Conservation (phyloP, 2,329 filamentous ascomycete genomes). For the Aspergillus quadricinctus region DNA sequence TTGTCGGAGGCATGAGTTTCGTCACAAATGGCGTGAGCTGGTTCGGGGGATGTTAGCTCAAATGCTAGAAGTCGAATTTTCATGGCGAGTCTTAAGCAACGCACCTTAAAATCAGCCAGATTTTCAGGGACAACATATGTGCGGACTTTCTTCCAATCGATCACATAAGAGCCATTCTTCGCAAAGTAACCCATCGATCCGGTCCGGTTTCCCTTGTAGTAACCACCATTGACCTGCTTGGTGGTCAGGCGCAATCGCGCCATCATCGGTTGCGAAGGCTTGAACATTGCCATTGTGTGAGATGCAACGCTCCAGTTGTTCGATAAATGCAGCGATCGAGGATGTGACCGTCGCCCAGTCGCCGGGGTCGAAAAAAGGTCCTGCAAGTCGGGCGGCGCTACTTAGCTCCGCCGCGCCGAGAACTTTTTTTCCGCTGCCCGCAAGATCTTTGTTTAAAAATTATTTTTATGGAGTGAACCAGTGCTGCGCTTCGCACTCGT, state of each 20-base stretch:
- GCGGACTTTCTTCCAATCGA: constrained; percentile 84
- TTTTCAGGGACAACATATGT: constrained; percentile 77
- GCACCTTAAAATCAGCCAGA: constrained; percentile 68
- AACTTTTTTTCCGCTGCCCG: constrained; percentile 27
- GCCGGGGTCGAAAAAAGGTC: constrained; percentile 18
- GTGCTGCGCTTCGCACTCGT: constrained; percentile 6
- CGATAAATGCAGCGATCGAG: constrained; percentile 1
- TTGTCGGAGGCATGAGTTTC: constrained; percentile 37
- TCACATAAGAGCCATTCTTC: constrained; percentile 55
- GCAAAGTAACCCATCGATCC: constrained; percentile 85
- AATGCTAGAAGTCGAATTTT: not conserved
- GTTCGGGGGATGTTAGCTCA: constrained; percentile 10
- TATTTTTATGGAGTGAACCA: constrained; percentile 6
- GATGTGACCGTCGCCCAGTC: not conserved
- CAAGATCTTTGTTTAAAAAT: constrained; percentile 24
- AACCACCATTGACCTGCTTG: constrained; percentile 88
- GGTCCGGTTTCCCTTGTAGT: constrained; percentile 92
- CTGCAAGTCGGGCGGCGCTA: constrained; percentile 23
- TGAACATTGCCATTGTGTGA: constrained; percentile 34
- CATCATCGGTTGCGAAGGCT: constrained; percentile 51
- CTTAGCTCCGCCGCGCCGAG: constrained; percentile 29
- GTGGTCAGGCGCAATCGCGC: constrained; percentile 79
- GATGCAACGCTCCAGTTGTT: not conserved
- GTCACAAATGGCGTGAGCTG: constrained; percentile 46
- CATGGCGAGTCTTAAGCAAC: not conserved